Percentiles rank a stretch among this genome's conserved stretches.
Conservation (phyloP, 192 early-diverging fungal species). For the Coemansia sp. region DNA sequence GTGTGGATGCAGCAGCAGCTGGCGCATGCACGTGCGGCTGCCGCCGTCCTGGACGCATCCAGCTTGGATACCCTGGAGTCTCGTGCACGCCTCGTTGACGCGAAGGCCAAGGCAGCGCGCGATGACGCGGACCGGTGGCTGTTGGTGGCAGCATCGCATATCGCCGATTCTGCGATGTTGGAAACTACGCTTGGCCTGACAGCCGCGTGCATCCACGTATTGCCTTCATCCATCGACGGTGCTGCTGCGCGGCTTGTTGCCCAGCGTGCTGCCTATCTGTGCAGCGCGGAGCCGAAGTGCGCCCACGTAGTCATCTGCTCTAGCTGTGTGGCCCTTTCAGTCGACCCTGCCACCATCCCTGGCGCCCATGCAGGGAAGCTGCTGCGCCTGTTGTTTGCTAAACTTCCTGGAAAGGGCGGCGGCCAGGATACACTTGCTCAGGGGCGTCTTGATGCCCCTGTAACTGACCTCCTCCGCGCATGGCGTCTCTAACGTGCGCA, state of each 20-base stretch:
- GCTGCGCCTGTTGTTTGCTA: slow-evolving; percentile 69
- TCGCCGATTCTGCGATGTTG: slow-evolving; percentile 24
- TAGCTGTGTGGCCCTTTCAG: slow-evolving; percentile 74
- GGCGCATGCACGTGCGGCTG: slow-evolving; percentile 59
- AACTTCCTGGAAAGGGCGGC: slow-evolving; percentile 59
- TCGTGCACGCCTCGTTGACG: slow-evolving; percentile 23
- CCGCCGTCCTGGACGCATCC: slow-evolving; percentile 60
- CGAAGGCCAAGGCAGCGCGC: slow-evolving; percentile 12
- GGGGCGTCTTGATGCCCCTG: slow-evolving; percentile 18
- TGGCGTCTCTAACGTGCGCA: too few relatives aligned
- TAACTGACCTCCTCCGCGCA: not conserved
- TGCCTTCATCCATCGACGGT: slow-evolving; percentile 7
- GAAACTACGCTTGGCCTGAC: slow-evolving; percentile 26
- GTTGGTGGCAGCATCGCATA: slow-evolving; percentile 27
- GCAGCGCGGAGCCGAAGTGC: slow-evolving; percentile 23
- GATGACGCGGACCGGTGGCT: slow-evolving; percentile 34
- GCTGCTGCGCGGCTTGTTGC: slow-evolving; percentile 26
- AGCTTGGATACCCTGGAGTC: slow-evolving; percentile 71
- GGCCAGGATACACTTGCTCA: slow-evolving; percentile 41
- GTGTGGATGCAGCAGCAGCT: slow-evolving; percentile 69
- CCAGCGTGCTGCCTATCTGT: slow-evolving; percentile 30
- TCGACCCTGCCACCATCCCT: slow-evolving; percentile 71
- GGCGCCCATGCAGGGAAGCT: slow-evolving; percentile 75
- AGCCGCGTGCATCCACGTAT: slow-evolving; percentile 25
- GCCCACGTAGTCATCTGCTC: slow-evolving; percentile 71